These are phyloP conservation scores for Phenoliferia sp. DNA, from an alignment of 1,284 basidiomycete species.

Conservation along the genomic window DNA sequence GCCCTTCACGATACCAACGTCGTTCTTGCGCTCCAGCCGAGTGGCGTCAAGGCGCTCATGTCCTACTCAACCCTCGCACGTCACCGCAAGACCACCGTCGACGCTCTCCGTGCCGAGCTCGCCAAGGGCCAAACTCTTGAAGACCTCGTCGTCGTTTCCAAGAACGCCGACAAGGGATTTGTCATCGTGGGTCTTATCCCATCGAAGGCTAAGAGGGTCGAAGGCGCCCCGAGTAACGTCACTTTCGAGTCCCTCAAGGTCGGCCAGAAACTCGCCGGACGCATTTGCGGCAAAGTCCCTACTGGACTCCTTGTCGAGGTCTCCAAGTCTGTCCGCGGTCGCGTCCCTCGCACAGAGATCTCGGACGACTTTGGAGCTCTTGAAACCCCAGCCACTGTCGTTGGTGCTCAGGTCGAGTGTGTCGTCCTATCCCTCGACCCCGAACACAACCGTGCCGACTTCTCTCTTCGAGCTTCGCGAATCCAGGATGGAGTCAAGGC, in stretches of 20 bases:
- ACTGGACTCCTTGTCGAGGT: conserved; percentile 72
- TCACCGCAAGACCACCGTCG: conserved; percentile 59
- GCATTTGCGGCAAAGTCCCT: conserved; percentile 60
- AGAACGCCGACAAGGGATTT: conserved; percentile 78
- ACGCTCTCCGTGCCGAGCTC: conserved; percentile 64
- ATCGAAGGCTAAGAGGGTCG: conserved; percentile 25
- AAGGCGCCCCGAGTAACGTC: conserved; percentile 46
- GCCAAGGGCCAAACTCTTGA: conserved; percentile 66
- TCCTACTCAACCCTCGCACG: conserved; percentile 86
- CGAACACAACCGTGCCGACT: conserved; percentile 54
- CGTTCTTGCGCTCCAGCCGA: conserved; percentile 65
- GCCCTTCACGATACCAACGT: conserved; percentile 82
- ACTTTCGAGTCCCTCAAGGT: conserved; percentile 61
- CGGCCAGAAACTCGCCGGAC: conserved; percentile 69
- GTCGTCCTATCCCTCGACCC: conserved; percentile 25
- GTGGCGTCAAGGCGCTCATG: conserved; percentile 69
- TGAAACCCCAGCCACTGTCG: conserved; percentile 39
- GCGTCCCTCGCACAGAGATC: conserved; percentile 72
- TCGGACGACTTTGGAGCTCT: conserved; percentile 62
- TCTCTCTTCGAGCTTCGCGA: conserved; percentile 73
- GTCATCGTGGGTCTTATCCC: conserved; percentile 71
- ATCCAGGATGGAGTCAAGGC: conserved; percentile 52
- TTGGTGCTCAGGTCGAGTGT: conserved; percentile 20
- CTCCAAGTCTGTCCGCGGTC: conserved; percentile 61
- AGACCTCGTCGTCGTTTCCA: conserved; percentile 81